Conservation (phyloP, 371 early-diverging fungal genomes). For the Lichtheimia hyalospora region DNA sequence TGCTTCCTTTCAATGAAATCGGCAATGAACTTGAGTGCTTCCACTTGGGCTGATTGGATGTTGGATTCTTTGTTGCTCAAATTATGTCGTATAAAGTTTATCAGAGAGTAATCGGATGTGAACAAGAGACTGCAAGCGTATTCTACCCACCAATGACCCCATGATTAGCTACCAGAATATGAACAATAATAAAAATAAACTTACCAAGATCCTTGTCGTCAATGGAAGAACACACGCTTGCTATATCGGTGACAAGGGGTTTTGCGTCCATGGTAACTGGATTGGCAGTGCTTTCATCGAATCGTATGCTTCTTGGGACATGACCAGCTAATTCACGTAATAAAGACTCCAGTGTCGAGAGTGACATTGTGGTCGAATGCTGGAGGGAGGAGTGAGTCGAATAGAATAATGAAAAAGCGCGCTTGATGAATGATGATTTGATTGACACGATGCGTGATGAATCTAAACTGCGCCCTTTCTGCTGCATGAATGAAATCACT, state of each 20-base stretch:
- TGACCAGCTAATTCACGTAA: not conserved
- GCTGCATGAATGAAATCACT: no score
- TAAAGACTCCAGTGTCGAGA: not conserved
- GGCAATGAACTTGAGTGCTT: slow-evolving; percentile 26
- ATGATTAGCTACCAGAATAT: no score
- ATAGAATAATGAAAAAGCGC: no score
- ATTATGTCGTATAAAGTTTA: slow-evolving; percentile 20
- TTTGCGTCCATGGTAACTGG: slow-evolving; percentile 12
- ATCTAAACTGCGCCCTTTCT: no score
- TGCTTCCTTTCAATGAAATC: slow-evolving; percentile 25
- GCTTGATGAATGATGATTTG: no score
- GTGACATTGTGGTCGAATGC: not conserved
- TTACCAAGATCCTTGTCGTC: slow-evolving; percentile 37
- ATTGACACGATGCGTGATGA: no score
- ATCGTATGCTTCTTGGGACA: not conserved
- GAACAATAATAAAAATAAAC: slow-evolving; percentile 2
- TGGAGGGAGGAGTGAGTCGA: no score
- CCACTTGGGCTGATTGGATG: slow-evolving; percentile 19
- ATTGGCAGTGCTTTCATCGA: not conserved
- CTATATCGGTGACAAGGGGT: slow-evolving; percentile 24
- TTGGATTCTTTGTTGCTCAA: slow-evolving; percentile 11
- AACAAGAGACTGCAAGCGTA: slow-evolving; percentile 38
- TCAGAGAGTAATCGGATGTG: slow-evolving; percentile 22
- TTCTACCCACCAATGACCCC: no score
- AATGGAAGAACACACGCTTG: slow-evolving; percentile 20